Evolutionary conservation across 1,284 basidiomycete species (phyloP).

Genomic region (Rugosomyces carneus): DNA sequence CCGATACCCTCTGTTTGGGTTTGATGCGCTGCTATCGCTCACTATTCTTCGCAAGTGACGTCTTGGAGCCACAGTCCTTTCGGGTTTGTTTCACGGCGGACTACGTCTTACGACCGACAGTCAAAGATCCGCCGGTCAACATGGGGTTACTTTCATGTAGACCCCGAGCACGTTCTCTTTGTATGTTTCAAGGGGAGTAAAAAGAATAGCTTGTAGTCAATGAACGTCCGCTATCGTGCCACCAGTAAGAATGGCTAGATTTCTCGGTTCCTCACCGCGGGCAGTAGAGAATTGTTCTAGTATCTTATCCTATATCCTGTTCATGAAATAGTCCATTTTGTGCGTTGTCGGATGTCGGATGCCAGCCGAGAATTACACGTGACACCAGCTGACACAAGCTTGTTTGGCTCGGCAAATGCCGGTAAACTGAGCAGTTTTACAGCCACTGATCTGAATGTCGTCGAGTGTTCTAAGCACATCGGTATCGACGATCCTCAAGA

Average conservation of each 20-base stretch:
- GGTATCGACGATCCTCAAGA: slow-evolving; percentile 37
- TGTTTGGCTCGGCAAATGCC: slow-evolving; percentile 14
- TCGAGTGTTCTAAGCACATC: slow-evolving; percentile 21
- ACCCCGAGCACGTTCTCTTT: not conserved
- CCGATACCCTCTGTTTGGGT: not conserved
- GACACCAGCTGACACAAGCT: slow-evolving; percentile 3
- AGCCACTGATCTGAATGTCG: slow-evolving; percentile 24
- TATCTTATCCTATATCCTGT: no score
- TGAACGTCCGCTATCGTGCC: not conserved
- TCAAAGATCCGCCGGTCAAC: not conserved
- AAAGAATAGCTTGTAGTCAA: no score
- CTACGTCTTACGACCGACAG: not conserved
- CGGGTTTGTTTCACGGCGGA: not conserved
- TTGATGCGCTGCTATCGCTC: not conserved
- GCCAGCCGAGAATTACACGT: not conserved
- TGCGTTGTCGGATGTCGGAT: not conserved
- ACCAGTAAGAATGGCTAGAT: not conserved
- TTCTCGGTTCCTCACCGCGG: not conserved
- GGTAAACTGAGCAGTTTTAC: slow-evolving; percentile 26
- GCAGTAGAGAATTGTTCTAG: no score
- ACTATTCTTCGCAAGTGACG: not conserved
- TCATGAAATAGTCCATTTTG: no score
- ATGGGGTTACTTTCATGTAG: not conserved
- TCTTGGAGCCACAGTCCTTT: not conserved
- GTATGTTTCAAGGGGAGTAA: not conserved